Base-by-base conservation (phyloP, 2,329 filamentous ascomycete species). In the Byssothecium circinans region DNA sequence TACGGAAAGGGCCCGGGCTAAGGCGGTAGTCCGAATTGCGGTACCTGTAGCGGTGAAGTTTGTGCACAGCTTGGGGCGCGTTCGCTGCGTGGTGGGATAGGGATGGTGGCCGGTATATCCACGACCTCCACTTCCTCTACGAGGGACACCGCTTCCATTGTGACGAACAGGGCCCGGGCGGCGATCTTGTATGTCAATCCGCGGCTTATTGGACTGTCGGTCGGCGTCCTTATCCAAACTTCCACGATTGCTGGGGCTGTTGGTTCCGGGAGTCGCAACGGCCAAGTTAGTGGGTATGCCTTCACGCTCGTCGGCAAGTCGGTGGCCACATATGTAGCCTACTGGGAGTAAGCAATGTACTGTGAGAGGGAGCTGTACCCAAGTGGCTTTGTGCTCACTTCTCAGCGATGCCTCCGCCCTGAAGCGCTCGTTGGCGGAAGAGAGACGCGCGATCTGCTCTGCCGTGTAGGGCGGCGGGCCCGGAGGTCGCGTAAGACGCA, bases 1-100 rank as follows among this genome's bases (percentile, higher is more conserved):
- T 27, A 38, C 30, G 19, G 36, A 34, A 22, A 12, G 45, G 42
- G 27, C 25, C 17, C 33, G 29, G 22, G 29, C 38, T 22, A 50
- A 44, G 49, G 41, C 41, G 36, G 34, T 48, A 49, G 41, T 52
- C 47, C 46, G 34, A 40, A 54, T 29, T 22, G 42, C 55, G 49
- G 51, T 68, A 69, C 66, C 66, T 67, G 64, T 67, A 25, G 56
- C 55, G 40, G 64, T 67, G 53, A 69, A 62, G 19, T 44, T 51
- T 14, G 52, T 54, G 40, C 66, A 68, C 19, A 59, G 60, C 7
- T 43, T 47, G 29, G 29, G 8, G 6, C 10, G 14, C 14, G 23
- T 32, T 32, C 10, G 29, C 6, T 32, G 10, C 12, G 45, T 46
- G 60, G 50, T 37, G 45, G 53, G 47, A 34, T 64, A 64, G 18